phyloP scores from a whole-genome alignment of 2,329 filamentous ascomycete species.

The Sclerotinia spermophila region DNA sequence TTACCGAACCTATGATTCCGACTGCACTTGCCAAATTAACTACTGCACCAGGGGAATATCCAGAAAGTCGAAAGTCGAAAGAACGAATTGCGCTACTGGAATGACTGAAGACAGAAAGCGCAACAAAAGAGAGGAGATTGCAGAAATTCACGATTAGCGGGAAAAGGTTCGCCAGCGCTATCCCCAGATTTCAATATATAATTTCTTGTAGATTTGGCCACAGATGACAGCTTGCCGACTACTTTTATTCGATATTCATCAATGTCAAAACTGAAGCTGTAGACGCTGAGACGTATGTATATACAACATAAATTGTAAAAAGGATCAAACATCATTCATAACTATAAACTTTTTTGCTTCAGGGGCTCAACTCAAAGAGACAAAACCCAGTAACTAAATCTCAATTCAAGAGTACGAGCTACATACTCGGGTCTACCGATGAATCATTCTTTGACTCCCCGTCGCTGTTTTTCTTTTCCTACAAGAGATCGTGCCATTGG shows the following conservation, averaged over 20 bases:
- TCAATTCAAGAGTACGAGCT: not conserved
- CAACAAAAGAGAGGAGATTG: not conserved
- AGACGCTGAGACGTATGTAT: no score
- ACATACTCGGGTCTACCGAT: not conserved
- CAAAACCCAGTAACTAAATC: not conserved
- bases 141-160: not conserved
- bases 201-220: not conserved
- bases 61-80: not conserved
- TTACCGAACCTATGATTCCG: not conserved
- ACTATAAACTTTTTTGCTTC: not conserved
- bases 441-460: slow-evolving; percentile 13
- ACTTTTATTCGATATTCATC: not conserved
- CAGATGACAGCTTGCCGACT: not conserved
- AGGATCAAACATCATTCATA: not conserved
- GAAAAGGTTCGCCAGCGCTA: not conserved
- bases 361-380: not conserved
- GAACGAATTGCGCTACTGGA: not conserved
- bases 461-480: slow-evolving; percentile 54
- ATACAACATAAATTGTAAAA: not conserved
- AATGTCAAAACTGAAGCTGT: no score
- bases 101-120: not conserved
- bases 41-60: not conserved
- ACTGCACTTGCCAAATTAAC: not conserved
- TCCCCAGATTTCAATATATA: not conserved
- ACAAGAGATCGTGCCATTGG: slow-evolving; percentile 63